Base-by-base conservation (phyloP, 1,139 yeast genomes). In the Geotrichum cucujoidarum region DNA sequence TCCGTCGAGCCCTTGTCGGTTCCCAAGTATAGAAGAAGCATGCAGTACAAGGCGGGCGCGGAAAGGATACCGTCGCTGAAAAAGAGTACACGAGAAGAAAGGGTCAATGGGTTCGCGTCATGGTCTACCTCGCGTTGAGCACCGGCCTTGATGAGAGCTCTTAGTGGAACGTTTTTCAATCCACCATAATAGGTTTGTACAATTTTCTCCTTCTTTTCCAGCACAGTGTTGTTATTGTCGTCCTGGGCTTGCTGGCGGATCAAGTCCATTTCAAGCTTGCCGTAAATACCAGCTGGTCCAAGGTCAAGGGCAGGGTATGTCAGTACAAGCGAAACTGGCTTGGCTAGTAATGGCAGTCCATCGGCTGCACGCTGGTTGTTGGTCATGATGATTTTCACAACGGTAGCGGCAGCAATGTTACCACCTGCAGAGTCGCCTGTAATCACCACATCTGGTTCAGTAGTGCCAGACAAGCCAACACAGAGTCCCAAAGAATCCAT, bases 391-490 rank as follows among this genome's bases (percentile, higher is more conserved):
- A 54, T 47, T 17, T 53, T 53, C 27, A 54, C 38, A 44, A 47
- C 40, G 21, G 50, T 42, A 21, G 52, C 57, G 13, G 56, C 52
- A 4, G 49, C 40, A 40, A 53, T 43, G 40, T 54, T 54, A n/a
- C 57, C 57, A 11, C 57, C 57, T 16, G 57, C 57, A 38, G 57
- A 54, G 30, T 54, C 57, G n/a, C 57, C 57, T 2, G 55, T 53
- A 11, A 54, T 32, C 6, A 53, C 52, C 1, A 54, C 48, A 22
- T 50, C 51, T 2, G 57, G 57, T 31, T 47, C 53, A 11, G 47
- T 40, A 1, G 53, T 48, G 5, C 52, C 53, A 18, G 48, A 38
- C 13, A 54, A 47, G 2, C 57, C 57, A 2, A 53, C 40, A 17
- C 53, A 47, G 24, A 50, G 41, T 7, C 57, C 57, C 13, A 49